Evolutionary conservation across 2,329 filamentous ascomycete species (phyloP).

Genomic region (Erysiphe pulchra): DNA sequence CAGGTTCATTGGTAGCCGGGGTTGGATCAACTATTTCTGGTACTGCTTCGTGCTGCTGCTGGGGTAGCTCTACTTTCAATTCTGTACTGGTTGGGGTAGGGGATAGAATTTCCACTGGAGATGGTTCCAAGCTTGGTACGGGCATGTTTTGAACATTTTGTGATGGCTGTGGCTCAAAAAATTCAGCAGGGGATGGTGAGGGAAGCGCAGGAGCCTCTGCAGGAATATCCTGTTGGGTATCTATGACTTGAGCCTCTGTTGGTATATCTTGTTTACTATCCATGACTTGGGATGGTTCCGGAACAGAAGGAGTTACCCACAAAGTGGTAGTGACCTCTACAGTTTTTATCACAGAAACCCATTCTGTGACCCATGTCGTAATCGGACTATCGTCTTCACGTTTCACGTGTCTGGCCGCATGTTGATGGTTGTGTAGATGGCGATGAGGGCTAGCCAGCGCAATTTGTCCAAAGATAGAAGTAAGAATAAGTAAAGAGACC

Average conservation of each 20-base stretch:
- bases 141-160: not conserved
- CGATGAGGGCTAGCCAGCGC: slow-evolving; percentile 8
- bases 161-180: not conserved
- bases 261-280: not conserved
- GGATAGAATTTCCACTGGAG: slow-evolving; percentile 3
- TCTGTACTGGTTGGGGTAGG: slow-evolving; percentile 2
- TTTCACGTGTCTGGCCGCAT: slow-evolving; percentile 7
- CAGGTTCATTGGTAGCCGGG: slow-evolving; percentile 2
- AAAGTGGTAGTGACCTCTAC: slow-evolving; percentile 15
- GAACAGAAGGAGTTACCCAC: slow-evolving; percentile 16
- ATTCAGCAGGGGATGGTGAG: not conserved
- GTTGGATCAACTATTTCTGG: slow-evolving; percentile 3
- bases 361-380: slow-evolving; percentile 21
- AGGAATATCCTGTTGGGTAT: too few species aligned
- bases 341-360: slow-evolving; percentile 21
- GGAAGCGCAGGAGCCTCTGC: not conserved
- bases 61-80: not conserved
- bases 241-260: not conserved
- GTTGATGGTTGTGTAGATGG: slow-evolving; percentile 13
- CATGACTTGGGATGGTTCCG: slow-evolving; percentile 1
- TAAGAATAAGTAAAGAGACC: too few species aligned
- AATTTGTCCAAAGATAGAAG: too few species aligned
- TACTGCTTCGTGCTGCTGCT: not conserved
- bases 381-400: slow-evolving; percentile 12
- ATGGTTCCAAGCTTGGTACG: not conserved